Percentiles rank a stretch among this genome's conserved stretches.
Evolutionary conservation across 1,284 basidiomycete genomes (phyloP).

Genomic region (Trichosporon faecale): DNA sequence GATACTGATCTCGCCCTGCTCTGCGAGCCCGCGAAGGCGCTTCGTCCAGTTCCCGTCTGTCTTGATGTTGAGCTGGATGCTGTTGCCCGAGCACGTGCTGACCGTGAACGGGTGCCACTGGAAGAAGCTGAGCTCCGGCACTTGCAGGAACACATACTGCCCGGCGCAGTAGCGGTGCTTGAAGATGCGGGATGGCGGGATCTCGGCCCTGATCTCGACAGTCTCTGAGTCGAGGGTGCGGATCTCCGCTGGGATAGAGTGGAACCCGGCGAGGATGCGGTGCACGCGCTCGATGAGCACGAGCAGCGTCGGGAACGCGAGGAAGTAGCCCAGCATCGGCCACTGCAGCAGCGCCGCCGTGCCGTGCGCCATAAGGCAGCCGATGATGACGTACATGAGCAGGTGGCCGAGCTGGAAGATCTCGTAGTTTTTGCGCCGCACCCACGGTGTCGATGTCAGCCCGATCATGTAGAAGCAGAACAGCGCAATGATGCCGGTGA

Average conservation of each 20-base stretch:
- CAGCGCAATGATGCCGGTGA: constrained; percentile 30
- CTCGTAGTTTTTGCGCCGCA: constrained; percentile 32
- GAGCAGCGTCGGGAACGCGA: constrained; percentile 37
- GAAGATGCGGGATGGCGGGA: constrained; percentile 25
- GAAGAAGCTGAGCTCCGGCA: constrained; percentile 25
- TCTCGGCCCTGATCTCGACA: constrained; percentile 27
- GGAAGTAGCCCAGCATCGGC: constrained; percentile 39
- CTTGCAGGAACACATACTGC: constrained; percentile 36
- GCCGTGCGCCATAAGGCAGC: constrained; percentile 33
- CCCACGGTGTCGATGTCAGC: constrained; percentile 23
- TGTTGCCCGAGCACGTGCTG: constrained; percentile 25
- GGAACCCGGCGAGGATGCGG: constrained; percentile 27
- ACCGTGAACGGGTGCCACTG: constrained; percentile 41
- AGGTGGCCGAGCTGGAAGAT: constrained; percentile 36
- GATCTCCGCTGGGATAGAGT: constrained; percentile 27
- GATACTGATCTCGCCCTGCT: constrained; percentile 21
- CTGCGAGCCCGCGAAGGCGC: constrained; percentile 23
- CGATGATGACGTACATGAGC: constrained; percentile 40
- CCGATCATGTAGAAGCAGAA: constrained; percentile 30
- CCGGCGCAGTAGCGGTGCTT: constrained; percentile 29
- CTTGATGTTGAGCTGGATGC: constrained; percentile 37
- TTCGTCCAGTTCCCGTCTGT: constrained; percentile 36
- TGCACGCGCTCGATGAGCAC: constrained; percentile 29
- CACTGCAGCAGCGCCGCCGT: constrained; percentile 30
- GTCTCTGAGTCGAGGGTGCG: constrained; percentile 33